phyloP scores from a whole-genome alignment of 164 flowering plant species.

The Santalum album region DNA sequence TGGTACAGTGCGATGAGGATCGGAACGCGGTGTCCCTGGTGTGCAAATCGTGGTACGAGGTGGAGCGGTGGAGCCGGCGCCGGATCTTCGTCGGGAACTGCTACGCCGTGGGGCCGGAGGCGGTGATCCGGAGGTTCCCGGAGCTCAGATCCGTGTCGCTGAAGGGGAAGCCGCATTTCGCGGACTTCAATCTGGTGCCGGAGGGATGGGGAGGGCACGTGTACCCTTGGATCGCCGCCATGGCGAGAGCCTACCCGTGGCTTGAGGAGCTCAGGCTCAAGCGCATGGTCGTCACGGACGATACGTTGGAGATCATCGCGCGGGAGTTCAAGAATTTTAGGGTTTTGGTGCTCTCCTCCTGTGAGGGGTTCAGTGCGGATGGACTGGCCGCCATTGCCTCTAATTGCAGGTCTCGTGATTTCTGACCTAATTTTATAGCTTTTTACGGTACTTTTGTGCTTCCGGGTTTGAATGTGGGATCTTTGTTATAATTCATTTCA shows the following conservation, averaged over 20 bases:
- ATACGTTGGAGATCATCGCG: constrained; percentile 32
- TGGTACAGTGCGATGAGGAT: constrained; percentile 49
- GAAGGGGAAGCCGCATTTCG: constrained; percentile 94
- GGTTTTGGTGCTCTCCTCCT: constrained; percentile 35
- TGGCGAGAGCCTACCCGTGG: constrained; percentile 23
- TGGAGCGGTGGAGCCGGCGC: constrained; percentile 58
- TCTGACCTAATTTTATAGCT: too few relatives aligned
- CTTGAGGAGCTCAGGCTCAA: constrained; percentile 41
- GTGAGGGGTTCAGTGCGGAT: constrained; percentile 75
- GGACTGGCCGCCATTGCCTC: constrained; percentile 82
- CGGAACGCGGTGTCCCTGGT: constrained; percentile 71
- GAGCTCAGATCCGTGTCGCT: constrained; percentile 49
- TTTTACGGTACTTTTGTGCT: too few relatives aligned
- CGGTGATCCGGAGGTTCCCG: constrained; percentile 51
- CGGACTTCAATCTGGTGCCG: constrained; percentile 84
- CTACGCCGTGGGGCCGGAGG: constrained; percentile 56
- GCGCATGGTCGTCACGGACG: constrained; percentile 44
- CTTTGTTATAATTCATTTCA: too few relatives aligned
- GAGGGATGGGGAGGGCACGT: constrained; percentile 84
- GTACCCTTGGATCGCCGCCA: constrained; percentile 57
- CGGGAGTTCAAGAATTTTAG: constrained; percentile 32
- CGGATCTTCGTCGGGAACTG: constrained; percentile 75
- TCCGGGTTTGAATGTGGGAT: too few relatives aligned
- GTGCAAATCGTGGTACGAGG: constrained; percentile 78
- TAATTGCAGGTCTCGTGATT: constrained; percentile 92